A percentile compares a stretch with the other conserved stretches of the same genome.
Evolutionary conservation across 768 basidiomycete species (phyloP).

Genomic region (Tephrocybe sp.): DNA sequence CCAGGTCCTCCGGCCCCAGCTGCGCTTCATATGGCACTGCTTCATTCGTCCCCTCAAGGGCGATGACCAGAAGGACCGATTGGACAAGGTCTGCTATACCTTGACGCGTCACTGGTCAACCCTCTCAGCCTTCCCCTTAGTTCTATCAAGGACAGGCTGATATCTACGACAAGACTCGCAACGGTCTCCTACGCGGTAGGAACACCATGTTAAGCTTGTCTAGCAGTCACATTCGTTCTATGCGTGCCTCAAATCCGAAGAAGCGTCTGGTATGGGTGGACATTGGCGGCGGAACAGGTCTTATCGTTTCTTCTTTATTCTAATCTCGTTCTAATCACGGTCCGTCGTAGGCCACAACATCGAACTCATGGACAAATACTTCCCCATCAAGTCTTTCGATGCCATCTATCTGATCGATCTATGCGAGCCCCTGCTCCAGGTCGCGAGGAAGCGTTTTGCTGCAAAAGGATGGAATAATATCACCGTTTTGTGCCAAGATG

Average conservation of each 20-base stretch:
- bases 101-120: not conserved
- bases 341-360: slow-evolving; percentile 48
- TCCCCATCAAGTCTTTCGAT: slow-evolving; percentile 60
- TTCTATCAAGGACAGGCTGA: slow-evolving; percentile 72
- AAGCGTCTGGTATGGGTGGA: slow-evolving; percentile 74
- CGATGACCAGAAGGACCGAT: slow-evolving; percentile 40
- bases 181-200: slow-evolving; percentile 61
- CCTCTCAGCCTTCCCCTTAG: slow-evolving; percentile 22
- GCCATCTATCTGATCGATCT: slow-evolving; percentile 73
- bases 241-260: slow-evolving; percentile 37
- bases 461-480: slow-evolving; percentile 75
- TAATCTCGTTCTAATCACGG: not conserved
- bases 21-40: slow-evolving; percentile 52
- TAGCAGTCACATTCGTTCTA: slow-evolving; percentile 56
- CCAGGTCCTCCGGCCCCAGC: slow-evolving; percentile 34
- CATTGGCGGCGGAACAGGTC: slow-evolving; percentile 72
- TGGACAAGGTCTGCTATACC: slow-evolving; percentile 37
- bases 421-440: slow-evolving; percentile 68
- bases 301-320: not conserved
- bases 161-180: slow-evolving; percentile 71
- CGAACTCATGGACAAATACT: slow-evolving; percentile 67
- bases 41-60: slow-evolving; percentile 43
- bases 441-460: slow-evolving; percentile 68
- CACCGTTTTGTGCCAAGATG: slow-evolving; percentile 71
- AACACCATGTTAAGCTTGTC: slow-evolving; percentile 72